Conservation (phyloP, 495 filamentous ascomycete genomes). For the Tuber calosporum region DNA sequence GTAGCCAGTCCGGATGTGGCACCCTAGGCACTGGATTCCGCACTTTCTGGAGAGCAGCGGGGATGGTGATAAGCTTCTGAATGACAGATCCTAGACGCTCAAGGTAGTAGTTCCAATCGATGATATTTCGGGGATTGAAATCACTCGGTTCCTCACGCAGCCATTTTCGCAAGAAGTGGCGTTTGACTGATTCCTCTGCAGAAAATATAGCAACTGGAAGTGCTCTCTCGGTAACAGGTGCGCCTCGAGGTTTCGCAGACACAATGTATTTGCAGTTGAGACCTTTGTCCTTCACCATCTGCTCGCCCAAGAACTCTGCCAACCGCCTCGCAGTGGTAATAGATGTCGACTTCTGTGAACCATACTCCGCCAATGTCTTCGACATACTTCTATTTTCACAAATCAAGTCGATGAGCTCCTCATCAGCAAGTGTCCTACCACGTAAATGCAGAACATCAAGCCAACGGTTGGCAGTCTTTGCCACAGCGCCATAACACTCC, state of each 20-base stretch:
- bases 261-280: conserved; percentile 99
- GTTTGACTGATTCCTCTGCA: conserved; percentile 76
- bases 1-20: conserved; percentile 92
- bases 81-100: conserved; percentile 93
- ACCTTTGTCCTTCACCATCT: conserved; percentile 98
- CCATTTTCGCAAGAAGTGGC: conserved; percentile 89
- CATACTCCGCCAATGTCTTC: conserved; percentile 94
- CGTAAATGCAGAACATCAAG: conserved; percentile 84
- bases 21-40: conserved; percentile 90
- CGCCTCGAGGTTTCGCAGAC: conserved; percentile 72
- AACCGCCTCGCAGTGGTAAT: conserved; percentile 96
- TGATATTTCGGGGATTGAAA: conserved; percentile 78
- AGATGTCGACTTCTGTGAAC: conserved; percentile 87
- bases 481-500: conserved; percentile 86
- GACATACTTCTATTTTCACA: conserved; percentile 97
- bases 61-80: conserved; percentile 98
- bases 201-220: conserved; percentile 97
- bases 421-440: conserved; percentile 80
- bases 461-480: conserved; percentile 93
- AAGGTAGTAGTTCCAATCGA: conserved; percentile 95
- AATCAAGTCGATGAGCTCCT: conserved; percentile 97
- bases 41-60: conserved; percentile 89
- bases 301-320: conserved; percentile 91
- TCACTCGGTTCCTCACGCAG: conserved; percentile 85
- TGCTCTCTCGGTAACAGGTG: conserved; percentile 89